These are phyloP conservation scores for Phaffomyces antillensis DNA, from an alignment of 805 yeast genomes.

Conservation along the genomic window DNA sequence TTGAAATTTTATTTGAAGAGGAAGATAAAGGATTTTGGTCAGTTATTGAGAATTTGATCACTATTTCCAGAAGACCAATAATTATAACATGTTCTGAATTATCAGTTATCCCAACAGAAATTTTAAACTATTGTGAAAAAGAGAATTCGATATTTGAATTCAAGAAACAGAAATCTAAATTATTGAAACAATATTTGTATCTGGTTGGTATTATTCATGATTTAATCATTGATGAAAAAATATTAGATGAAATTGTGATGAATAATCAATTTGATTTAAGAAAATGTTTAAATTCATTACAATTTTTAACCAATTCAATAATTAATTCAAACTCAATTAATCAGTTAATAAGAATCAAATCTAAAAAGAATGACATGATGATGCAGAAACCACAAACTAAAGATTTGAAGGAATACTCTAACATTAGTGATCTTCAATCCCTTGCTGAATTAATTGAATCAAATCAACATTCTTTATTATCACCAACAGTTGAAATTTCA, in stretches of 20 bases:
- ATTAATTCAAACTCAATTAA: too few species aligned
- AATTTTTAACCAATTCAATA: neutral
- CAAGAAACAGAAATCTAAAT: conserved; percentile 9
- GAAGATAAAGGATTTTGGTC: conserved; percentile 75
- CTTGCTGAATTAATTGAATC: conserved; percentile 10
- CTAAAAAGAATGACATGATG: neutral
- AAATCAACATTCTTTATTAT: conserved; percentile 9
- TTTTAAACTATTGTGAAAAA: conserved; percentile 38
- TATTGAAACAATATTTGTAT: conserved; percentile 33
- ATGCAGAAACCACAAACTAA: neutral
- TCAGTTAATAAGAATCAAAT: neutral
- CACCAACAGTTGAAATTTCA: conserved; percentile 24
- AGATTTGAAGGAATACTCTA: neutral
- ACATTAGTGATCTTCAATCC: conserved; percentile 9
- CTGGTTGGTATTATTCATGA: conserved; percentile 32
- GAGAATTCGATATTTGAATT: conserved; percentile 34
- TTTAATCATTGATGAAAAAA: conserved; percentile 25
- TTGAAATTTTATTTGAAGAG: conserved; percentile 65
- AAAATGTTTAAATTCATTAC: conserved; percentile 34
- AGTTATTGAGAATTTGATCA: conserved; percentile 53
- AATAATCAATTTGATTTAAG: conserved; percentile 36
- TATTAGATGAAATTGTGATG: conserved; percentile 25
- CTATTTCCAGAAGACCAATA: conserved; percentile 60
- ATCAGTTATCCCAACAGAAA: conserved; percentile 38
- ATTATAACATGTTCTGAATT: conserved; percentile 55